Evolutionary conservation across 1,139 yeast species (phyloP).

Genomic region (Suhomyces bribrorum): DNA sequence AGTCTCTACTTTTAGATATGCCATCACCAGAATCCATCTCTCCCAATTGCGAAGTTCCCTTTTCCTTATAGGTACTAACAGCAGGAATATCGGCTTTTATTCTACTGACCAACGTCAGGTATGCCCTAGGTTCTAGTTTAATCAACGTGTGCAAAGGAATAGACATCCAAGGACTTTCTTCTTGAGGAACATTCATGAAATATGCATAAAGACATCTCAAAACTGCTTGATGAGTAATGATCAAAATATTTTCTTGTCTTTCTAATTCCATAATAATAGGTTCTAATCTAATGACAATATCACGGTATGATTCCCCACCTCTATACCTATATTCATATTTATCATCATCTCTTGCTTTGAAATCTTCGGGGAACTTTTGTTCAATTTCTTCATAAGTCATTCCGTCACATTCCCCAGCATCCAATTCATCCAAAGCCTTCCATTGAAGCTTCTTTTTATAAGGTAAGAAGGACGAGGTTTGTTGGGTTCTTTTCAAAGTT

Average conservation of each 20-base stretch:
- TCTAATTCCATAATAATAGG: conserved; percentile 98
- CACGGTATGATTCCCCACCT: conserved; percentile 96
- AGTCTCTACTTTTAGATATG: conserved; percentile 42
- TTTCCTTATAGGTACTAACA: conserved; percentile 92
- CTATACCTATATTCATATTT: conserved; percentile 94
- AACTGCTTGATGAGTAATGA: conserved; percentile 97
- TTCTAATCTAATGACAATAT: conserved; percentile 89
- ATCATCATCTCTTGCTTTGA: conserved; percentile 92
- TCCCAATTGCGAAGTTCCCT: conserved; percentile 82
- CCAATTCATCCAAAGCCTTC: conserved; percentile 96
- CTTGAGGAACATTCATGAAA: conserved; percentile 98
- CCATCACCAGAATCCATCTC: conserved; percentile 39
- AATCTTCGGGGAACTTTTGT: conserved; percentile 84
- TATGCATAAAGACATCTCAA: conserved; percentile 94
- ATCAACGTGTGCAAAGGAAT: conserved; percentile 95
- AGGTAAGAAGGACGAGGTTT: conserved; percentile 82
- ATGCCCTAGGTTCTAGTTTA: conserved; percentile 91
- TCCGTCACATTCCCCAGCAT: conserved; percentile 98
- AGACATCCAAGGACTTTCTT: conserved; percentile 98
- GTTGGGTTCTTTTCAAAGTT: conserved; percentile 87
- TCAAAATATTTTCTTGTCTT: conserved; percentile 92
- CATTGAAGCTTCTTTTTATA: conserved; percentile 79
- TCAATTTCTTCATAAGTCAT: conserved; percentile 86
- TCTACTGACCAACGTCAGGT: conserved; percentile 81
- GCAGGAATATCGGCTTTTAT: conserved; percentile 97